Evolutionary conservation across 495 filamentous ascomycete species (phyloP), one percentile per base, ranked within the genome.

Genomic region (Podospora appendiculata): DNA sequence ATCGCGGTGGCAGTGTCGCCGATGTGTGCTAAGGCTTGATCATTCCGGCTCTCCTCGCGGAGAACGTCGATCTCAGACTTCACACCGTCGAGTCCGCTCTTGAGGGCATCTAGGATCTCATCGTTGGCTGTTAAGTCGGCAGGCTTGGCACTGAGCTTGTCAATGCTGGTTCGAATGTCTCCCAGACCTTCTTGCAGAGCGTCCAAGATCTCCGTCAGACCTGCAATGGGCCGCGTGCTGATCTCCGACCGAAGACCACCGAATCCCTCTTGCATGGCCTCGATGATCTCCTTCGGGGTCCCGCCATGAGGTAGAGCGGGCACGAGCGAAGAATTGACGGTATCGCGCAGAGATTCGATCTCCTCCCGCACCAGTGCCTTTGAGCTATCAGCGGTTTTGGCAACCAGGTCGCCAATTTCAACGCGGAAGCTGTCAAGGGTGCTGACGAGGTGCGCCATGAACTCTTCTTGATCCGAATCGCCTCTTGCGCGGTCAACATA

Each of bases 91-190:
- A 96, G 69, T 0, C 90, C 90, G 41, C 82, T 82, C 57, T 85
- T 93, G 46, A 96, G 76, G 2, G 88, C 86, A 48, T 95, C 88
- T 6, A 95, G 76, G 43, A 95, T 90, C 61, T 95, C 89, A 48
- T 90, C 84, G 51, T 83, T 88, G 19, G 85, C 83, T 14, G 87
- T 89, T 65, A 89, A 79, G 55, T 90, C 87, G 1, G 81, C 73
- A 6, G 89, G 87, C 71, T 89, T 90, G 56, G 90, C 81, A 18
- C 83, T 68, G 12, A 91, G 76, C 57, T 82, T 89, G 52, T 87
- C 82, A n/a, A 96, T 73, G 59, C 90, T 87, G 10, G 73, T 67
- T 9, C 83, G 80, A 34, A 96, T 78, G 4, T 79, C 77, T 45
- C 83, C 84, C 7, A 95, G 79, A 14, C 89, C 89, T 42, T 95